Evolutionary conservation across 2,329 filamentous ascomycete genomes (phyloP), one percentile per base, ranked within the genome.

Genomic region (Fusarium goolgardi): DNA sequence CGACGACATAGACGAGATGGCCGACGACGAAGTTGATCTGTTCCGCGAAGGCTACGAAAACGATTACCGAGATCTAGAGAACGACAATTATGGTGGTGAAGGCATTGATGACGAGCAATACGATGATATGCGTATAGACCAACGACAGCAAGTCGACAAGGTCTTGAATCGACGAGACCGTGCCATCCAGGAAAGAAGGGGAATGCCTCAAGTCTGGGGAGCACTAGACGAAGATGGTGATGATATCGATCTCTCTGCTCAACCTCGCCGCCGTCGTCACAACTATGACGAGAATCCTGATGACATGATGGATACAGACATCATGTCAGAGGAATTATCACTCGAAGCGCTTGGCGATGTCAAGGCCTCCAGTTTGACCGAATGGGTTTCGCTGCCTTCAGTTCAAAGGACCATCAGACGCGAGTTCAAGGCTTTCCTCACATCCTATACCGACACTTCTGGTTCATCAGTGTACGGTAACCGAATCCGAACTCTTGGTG

Each of bases 401-500:
- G 96, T 99, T 15, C 93, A 97, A 80, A 88, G 93, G 71, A 96
- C 94, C 2, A 96, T 99, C 79, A 94, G 94, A 76, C 89, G 95
- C 74, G 96, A 99, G 80, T 99, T 99, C 87, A 97, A 97, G 79
- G 91, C 92, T 5, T 99, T 99, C 83, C 83, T 99, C 74, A 98
- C 96, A 13, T 95, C 97, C 73, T 98, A 96, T 78, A 97, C 90
- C 8, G 96, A 99, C 75, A 89, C 94, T 55, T 89, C 91, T 68
- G 94, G 94, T 55, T 90, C 89, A 6, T 99, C 96, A 0, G 94
- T 99, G 51, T 99, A 99, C 78, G 96, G 96, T 55, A 94, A 93
- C 72, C 91, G 94, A 57, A 97, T 99, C 70, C 89, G 93, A 71
- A 97, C 93, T 0, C 88, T 99, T n/a, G 96, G 96, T 83, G 95